Base-by-base conservation (phyloP, 257 asterid genomes). In the Nicotiana tabacum region DNA sequence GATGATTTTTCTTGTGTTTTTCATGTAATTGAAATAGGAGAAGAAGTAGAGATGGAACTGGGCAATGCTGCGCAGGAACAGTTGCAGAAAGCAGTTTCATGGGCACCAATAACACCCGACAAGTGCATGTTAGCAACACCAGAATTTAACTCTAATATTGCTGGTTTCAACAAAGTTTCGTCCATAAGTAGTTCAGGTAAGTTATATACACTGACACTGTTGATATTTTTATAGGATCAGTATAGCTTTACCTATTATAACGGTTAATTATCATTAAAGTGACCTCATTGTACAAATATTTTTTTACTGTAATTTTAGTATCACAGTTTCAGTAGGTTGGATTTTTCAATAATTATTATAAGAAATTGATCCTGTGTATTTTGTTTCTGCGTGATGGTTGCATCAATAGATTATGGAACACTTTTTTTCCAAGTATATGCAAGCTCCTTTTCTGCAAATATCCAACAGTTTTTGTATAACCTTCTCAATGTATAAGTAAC, bases 41-140 rank as follows among this genome's bases (percentile, higher is more conserved):
- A 30, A 66, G 72, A 12, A 66, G 21, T 66, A 66, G 79, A 6
- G 39, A 77, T 85, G 81, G 81, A 77, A 74, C 10, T 77, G 43
- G 48, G 2, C 39, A 79, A 85, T 60, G 66, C 17, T n/a, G 69
- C 69, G 66, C 32, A 57, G 17, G 80, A 13, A 32, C 81, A 83
- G 35, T 32, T 72, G 72, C 70, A 70, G 66, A 77, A 43, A 51
- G 27, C 37, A 46, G 48, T 18, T 72, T 78, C 39, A 10, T 87
- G 82, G 82, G 72, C n/a, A 77, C 87, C 87, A 33, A 16, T 17
- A 3, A 87, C 87, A 0, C 90, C 87, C 3, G 18, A 35, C 33
- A 84, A 84, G 37, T 62, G 78, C 60, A 60, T 16, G 67, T 18
- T 68, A 24, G 74, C 58, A 16, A 68, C 56, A 12, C 33, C 53